phyloP scores from a whole-genome alignment of 2,329 filamentous ascomycete species.

The Talaromyces amestolkiae region DNA sequence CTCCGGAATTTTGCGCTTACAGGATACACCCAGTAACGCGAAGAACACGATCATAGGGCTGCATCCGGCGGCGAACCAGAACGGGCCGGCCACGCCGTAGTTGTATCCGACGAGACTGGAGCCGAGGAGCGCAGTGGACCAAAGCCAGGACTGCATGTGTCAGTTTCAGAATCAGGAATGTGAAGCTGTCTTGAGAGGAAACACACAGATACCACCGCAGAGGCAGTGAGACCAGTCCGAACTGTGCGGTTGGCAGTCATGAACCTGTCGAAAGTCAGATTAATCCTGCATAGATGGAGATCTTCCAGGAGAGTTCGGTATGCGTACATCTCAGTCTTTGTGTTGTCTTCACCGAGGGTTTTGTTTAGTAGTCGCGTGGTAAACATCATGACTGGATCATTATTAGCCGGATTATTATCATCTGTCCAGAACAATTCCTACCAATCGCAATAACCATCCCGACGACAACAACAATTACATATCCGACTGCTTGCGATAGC shows the following conservation, averaged over 20 bases:
- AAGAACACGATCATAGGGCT: slow-evolving; percentile 59
- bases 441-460: slow-evolving; percentile 43
- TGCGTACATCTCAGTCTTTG: slow-evolving; percentile 51
- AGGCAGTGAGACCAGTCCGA: slow-evolving; percentile 52
- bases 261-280: slow-evolving; percentile 36
- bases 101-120: slow-evolving; percentile 53
- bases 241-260: slow-evolving; percentile 55
- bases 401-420: slow-evolving; percentile 7
- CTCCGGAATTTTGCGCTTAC: slow-evolving; percentile 53
- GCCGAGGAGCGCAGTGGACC: slow-evolving; percentile 54
- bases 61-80: slow-evolving; percentile 59
- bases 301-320: not conserved
- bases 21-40: slow-evolving; percentile 51
- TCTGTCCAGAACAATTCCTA: slow-evolving; percentile 20
- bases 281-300: not conserved
- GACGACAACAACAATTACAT: slow-evolving; percentile 44
- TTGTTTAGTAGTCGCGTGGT: slow-evolving; percentile 49
- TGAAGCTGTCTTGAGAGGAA: not conserved
- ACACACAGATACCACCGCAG: slow-evolving; percentile 51
- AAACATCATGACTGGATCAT: slow-evolving; percentile 44
- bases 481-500: slow-evolving; percentile 42
- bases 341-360: slow-evolving; percentile 52
- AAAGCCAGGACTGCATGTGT: slow-evolving; percentile 48
- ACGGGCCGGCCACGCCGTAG: slow-evolving; percentile 55
- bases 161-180: not conserved